Evolutionary conservation across 2,329 filamentous ascomycete genomes (phyloP).

Genomic region (Pestalotiopsis sp.): DNA sequence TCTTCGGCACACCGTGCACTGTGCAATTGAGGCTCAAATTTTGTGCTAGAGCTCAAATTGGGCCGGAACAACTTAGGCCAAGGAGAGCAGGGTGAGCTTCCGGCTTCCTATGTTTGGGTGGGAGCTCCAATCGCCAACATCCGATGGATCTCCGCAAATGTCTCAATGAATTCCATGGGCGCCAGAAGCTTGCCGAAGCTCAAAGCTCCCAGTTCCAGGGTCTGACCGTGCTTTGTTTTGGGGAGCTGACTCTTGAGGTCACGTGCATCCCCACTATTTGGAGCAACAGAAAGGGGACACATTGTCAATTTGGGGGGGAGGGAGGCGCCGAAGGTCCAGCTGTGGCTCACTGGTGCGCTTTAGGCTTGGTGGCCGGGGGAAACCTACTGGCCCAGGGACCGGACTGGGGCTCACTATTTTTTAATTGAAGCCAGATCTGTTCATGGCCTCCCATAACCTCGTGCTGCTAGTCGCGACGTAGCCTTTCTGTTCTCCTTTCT

Average conservation of each 20-base stretch:
- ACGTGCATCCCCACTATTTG: conserved; percentile 2
- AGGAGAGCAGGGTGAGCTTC: background rate
- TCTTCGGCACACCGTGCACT: background rate
- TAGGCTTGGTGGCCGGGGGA: background rate
- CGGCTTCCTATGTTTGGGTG: background rate
- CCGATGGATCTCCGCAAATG: background rate
- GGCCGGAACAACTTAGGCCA: background rate
- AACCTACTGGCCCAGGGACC: background rate
- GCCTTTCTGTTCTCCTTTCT: conserved; percentile 8
- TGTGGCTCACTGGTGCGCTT: conserved; percentile 12
- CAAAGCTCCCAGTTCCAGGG: background rate
- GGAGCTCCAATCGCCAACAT: background rate
- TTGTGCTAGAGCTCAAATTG: background rate
- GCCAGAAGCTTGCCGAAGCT: conserved; percentile 7
- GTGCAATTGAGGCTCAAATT: background rate
- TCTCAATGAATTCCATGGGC: conserved; percentile 3
- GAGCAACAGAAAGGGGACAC: conserved; percentile 9
- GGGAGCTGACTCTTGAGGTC: background rate
- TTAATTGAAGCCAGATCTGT: conserved; percentile 35
- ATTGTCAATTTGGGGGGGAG: conserved; percentile 8
- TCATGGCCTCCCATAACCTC: conserved; percentile 15
- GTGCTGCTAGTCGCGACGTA: conserved; percentile 9
- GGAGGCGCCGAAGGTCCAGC: background rate
- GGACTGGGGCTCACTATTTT: conserved; percentile 10
- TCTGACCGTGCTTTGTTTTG: background rate